Conservation (phyloP, 331 rosid genomes). For the Quercus lobata region DNA sequence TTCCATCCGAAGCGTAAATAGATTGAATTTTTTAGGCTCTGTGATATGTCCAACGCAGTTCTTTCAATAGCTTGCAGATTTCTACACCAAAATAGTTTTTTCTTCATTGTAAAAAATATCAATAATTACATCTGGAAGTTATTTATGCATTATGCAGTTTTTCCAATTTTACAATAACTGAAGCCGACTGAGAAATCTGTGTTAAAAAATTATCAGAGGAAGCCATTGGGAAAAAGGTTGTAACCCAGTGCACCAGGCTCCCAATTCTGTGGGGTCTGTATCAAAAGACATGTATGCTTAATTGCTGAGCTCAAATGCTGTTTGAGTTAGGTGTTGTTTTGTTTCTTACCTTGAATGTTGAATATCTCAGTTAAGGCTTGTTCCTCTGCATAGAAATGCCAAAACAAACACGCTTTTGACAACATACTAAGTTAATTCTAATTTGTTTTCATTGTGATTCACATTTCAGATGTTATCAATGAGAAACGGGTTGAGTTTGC, state of each 20-base stretch:
- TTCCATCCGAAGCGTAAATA: neutral
- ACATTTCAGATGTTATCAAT: conserved; percentile 72
- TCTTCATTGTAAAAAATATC: neutral
- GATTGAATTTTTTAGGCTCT: neutral
- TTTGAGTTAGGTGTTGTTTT: neutral
- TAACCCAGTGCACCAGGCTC: no score
- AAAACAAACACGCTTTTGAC: neutral
- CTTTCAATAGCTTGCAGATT: neutral
- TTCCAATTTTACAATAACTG: neutral
- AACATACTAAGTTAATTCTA: neutral
- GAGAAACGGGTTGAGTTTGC: conserved; percentile 78
- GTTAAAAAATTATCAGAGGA: neutral
- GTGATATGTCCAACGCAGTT: neutral
- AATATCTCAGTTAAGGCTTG: neutral
- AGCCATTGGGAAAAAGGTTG: neutral
- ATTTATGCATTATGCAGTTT: neutral
- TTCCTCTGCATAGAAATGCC: neutral
- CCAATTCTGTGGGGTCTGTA: no score
- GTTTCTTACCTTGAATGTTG: neutral
- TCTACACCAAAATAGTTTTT: neutral
- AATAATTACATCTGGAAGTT: neutral
- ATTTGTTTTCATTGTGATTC: conserved; percentile 6
- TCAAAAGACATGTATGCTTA: neutral
- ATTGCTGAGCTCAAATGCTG: neutral
- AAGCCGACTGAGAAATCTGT: neutral